These are phyloP conservation scores for Gastroboletus turbinatus DNA, from an alignment of 1,284 basidiomycete species.

Conservation along the genomic window DNA sequence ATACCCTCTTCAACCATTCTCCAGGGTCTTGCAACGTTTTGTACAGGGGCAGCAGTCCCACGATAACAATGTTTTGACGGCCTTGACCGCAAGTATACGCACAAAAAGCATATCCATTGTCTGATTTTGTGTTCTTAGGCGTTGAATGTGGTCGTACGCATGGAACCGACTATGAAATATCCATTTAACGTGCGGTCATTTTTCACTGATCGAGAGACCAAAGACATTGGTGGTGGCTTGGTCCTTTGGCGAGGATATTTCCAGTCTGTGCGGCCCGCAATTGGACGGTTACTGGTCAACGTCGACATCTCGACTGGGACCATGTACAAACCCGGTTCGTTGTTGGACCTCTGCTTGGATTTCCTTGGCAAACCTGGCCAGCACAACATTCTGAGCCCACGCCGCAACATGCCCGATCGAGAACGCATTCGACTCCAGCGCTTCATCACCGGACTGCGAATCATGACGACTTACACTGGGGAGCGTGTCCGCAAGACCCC, in stretches of 20 bases:
- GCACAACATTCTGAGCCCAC: conserved; percentile 43
- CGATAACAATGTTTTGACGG: conserved; percentile 69
- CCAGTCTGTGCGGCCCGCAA: conserved; percentile 70
- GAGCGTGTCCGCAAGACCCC: conserved; percentile 39
- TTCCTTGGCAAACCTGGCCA: conserved; percentile 44
- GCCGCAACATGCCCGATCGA: conserved; percentile 52
- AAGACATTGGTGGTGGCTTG: conserved; percentile 65
- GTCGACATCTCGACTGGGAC: conserved; percentile 75
- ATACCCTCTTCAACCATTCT: conserved; percentile 1
- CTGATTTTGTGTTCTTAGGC: conserved; percentile 42
- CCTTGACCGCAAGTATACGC: conserved; percentile 56
- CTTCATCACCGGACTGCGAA: conserved; percentile 58
- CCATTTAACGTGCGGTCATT: conserved; percentile 77
- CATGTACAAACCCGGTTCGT: conserved; percentile 61
- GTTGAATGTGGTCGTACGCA: conserved; percentile 72
- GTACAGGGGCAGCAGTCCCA: conserved; percentile 64
- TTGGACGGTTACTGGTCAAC: conserved; percentile 68
- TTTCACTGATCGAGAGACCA: conserved; percentile 64
- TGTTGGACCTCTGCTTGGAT: conserved; percentile 57
- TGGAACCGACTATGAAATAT: conserved; percentile 68
- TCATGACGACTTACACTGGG: conserved; percentile 45
- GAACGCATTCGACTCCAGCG: conserved; percentile 60
- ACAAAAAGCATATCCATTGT: background rate
- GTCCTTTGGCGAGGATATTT: conserved; percentile 76
- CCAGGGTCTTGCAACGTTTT: conserved; percentile 64